Percentiles rank a stretch among this genome's conserved stretches.
Conservation (phyloP, 2,329 filamentous ascomycete genomes). For the Monascus ruber region DNA sequence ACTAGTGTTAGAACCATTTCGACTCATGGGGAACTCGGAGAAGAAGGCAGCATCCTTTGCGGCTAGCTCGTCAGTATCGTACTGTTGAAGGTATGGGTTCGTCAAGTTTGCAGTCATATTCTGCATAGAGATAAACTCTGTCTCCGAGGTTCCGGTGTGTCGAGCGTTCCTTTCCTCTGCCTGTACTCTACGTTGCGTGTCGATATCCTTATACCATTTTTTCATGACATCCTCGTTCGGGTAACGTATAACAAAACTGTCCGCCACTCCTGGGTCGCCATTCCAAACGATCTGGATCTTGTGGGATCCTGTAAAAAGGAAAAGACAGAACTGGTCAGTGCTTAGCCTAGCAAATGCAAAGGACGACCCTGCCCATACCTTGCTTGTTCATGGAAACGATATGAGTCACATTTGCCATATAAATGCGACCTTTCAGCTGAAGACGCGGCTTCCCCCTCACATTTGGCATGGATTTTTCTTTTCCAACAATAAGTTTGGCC, state of each 20-base stretch:
- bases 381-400: conserved; percentile 79
- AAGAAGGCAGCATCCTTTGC: conserved; percentile 25
- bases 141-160: conserved; percentile 46
- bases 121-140: conserved; percentile 72
- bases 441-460: conserved; percentile 64
- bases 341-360: background rate
- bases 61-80: conserved; percentile 43
- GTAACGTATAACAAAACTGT: conserved; percentile 94
- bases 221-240: conserved; percentile 83
- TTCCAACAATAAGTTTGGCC: conserved; percentile 49
- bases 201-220: conserved; percentile 76
- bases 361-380: conserved; percentile 46
- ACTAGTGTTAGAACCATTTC: conserved; percentile 64
- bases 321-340: background rate
- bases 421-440: conserved; percentile 92
- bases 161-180: conserved; percentile 40
- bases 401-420: conserved; percentile 98
- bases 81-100: conserved; percentile 66
- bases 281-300: conserved; percentile 98
- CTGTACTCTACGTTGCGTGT: conserved; percentile 57
- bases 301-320: conserved; percentile 58
- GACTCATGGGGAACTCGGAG: conserved; percentile 44
- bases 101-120: conserved; percentile 55
- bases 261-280: conserved; percentile 85
- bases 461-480: conserved; percentile 59